Evolutionary conservation across 805 yeast genomes (phyloP).

Genomic region (Teunomyces kruisii): DNA sequence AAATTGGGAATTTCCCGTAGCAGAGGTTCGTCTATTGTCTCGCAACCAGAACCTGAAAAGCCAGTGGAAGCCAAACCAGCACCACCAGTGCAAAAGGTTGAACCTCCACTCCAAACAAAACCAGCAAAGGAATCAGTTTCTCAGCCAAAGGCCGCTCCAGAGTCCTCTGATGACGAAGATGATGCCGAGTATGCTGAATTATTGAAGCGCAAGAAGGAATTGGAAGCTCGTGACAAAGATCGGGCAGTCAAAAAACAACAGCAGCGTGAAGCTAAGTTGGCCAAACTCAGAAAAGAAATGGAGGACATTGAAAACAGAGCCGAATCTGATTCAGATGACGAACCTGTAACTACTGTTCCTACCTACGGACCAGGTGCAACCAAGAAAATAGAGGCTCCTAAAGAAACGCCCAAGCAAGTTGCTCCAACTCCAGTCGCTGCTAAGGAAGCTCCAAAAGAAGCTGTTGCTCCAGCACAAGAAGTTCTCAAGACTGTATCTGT

Average conservation of each 20-base stretch:
- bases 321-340: constrained; percentile 27
- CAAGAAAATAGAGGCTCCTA: constrained; percentile 7
- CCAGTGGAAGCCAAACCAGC: background rate
- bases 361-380: constrained; percentile 18
- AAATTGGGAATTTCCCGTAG: constrained; percentile 66
- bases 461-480: background rate
- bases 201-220: constrained; percentile 40
- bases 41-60: background rate
- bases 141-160: constrained; percentile 5
- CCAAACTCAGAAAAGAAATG: constrained; percentile 58
- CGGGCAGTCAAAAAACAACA: constrained; percentile 52
- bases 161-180: constrained; percentile 34
- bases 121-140: constrained; percentile 4
- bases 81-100: background rate
- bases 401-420: background rate
- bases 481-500: background rate
- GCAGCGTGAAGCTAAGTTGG: constrained; percentile 60
- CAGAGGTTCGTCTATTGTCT: constrained; percentile 10
- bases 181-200: constrained; percentile 52
- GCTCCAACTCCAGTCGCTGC: constrained; percentile 11
- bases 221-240: constrained; percentile 44
- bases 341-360: constrained; percentile 20
- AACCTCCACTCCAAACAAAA: background rate
- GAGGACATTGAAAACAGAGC: constrained; percentile 45
- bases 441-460: background rate